Conservation (phyloP, 768 basidiomycete genomes). For the Tricholomella constricta region DNA sequence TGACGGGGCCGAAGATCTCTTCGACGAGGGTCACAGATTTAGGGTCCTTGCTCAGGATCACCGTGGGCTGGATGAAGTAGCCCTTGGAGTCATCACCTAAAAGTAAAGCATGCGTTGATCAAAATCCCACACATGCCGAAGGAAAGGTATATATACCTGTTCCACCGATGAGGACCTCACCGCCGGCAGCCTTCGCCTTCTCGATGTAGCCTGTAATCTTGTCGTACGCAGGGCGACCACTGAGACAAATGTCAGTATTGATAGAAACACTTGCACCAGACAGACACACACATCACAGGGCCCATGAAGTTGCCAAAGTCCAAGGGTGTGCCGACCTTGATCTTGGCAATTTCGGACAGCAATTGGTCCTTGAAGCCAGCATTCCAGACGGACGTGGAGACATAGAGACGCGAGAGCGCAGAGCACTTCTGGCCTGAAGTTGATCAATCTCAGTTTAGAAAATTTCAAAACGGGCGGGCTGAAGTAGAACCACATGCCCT, state of each 20-base stretch:
- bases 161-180: slow-evolving; percentile 87
- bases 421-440: slow-evolving; percentile 90
- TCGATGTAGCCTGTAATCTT: slow-evolving; percentile 81
- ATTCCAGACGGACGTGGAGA: slow-evolving; percentile 85
- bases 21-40: slow-evolving; percentile 86
- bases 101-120: neutral
- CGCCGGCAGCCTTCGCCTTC: slow-evolving; percentile 88
- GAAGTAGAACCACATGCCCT: slow-evolving; percentile 50
- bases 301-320: slow-evolving; percentile 91
- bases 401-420: slow-evolving; percentile 88
- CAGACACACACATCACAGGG: slow-evolving; percentile 81
- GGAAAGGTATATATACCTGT: slow-evolving; percentile 45
- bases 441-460: slow-evolving; percentile 1
- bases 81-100: slow-evolving; percentile 87
- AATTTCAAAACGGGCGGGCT: neutral
- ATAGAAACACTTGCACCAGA: neutral
- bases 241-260: slow-evolving; percentile 26
- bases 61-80: slow-evolving; percentile 92
- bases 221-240: slow-evolving; percentile 86
- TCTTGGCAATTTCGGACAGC: slow-evolving; percentile 73
- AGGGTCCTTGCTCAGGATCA: slow-evolving; percentile 92
- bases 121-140: neutral
- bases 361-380: slow-evolving; percentile 83
- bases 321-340: slow-evolving; percentile 77
- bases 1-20: slow-evolving; percentile 96